Base-by-base conservation (phyloP, 352 stramenopile genomes). In the Phytopythium vexans region DNA sequence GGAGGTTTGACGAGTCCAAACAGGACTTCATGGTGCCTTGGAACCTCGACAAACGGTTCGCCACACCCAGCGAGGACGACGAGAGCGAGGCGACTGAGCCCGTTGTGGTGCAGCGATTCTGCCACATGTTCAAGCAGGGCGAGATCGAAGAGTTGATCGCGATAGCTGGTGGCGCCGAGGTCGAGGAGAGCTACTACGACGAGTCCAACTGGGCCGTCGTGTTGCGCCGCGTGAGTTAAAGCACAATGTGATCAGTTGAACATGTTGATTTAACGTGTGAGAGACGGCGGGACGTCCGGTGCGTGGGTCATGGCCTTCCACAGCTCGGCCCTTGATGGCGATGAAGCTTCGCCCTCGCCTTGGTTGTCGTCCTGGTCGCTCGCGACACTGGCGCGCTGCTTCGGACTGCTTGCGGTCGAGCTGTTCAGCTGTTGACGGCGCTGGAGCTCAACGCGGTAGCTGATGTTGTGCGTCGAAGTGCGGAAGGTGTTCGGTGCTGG, bases 21-120 rank as follows among this genome's bases (percentile, higher is more conserved):
- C 85, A 95, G 64, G 85, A 95, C 53, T 95, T 91, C 47, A 92
- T 95, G 80, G 82, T 95, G 44, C 85, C 85, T 15, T 95, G 85
- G 82, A 92, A 93, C 58, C 54, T 95, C 3, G 82, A 95, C 64
- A 85, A 86, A 65, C 82, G 82, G 35, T 89, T 86, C 61, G 78
- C 21, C 15, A 15, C 8, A 1, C 46, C 50, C 15, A 53, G 10
- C 52, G 49, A 63, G 14, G 42, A 35, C 34, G 33, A 8, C 6
- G 50, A 8, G 37, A 60, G 36, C 21, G 47, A 60, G 41, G 10
- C 27, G 31, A 58, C 65, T 50, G 58, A 64, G 31, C 66, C 60
- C 2, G 57, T 89, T 21, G 76, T 94, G 14, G 71, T 94, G 54
- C 82, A 93, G 56, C 63, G 85, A n/a, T 94, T 92, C 62, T 94